These are phyloP conservation scores for Ramaria rubella DNA, from an alignment of 768 basidiomycete species.

Conservation along the genomic window DNA sequence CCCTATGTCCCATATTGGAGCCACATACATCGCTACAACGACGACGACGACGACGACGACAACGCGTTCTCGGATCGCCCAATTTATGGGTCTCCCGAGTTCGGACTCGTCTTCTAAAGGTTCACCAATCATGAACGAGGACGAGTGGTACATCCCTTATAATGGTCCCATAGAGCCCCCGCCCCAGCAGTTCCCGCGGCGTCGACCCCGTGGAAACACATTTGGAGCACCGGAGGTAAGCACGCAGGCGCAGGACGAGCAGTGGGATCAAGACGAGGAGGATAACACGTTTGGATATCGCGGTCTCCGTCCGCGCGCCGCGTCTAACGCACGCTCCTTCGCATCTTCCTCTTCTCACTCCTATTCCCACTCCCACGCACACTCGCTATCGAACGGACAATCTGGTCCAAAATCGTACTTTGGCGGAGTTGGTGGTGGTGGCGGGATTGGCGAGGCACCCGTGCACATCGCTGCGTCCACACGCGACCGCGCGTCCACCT, in stretches of 20 bases:
- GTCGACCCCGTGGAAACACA: conserved; percentile 3
- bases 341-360: neutral
- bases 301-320: neutral
- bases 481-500: neutral
- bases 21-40: neutral
- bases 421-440: conserved; percentile 39
- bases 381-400: neutral
- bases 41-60: neutral
- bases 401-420: conserved; percentile 21
- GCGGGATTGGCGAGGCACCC: conserved; percentile 63
- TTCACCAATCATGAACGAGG: conserved; percentile 20
- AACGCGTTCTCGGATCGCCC: neutral
- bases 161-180: conserved; percentile 50
- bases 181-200: conserved; percentile 21
- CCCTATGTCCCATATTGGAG: neutral
- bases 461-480: conserved; percentile 22
- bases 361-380: neutral
- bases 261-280: neutral
- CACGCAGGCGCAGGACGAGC: neutral
- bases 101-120: neutral
- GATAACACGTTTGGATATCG: neutral
- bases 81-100: neutral
- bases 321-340: neutral
- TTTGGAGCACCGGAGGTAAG: neutral
- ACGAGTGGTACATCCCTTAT: conserved; percentile 61